These are phyloP conservation scores for Yamagishiella unicocca DNA, from an alignment of 139 green algal genomes.

Conservation along the genomic window DNA sequence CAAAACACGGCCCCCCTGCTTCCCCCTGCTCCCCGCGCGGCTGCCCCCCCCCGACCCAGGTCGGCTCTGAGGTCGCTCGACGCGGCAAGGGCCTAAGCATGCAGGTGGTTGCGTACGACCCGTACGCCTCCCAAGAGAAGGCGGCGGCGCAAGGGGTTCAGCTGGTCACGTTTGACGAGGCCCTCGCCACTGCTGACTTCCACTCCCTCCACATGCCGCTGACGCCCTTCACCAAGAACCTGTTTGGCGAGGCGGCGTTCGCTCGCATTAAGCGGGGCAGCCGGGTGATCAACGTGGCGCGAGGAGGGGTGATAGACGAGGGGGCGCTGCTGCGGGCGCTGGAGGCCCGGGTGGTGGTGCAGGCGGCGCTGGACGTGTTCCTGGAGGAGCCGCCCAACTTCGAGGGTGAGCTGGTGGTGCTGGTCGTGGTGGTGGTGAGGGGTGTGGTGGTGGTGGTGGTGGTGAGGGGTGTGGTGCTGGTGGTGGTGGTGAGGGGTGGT, in stretches of 20 bases:
- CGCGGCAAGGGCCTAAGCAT: constrained; percentile 92
- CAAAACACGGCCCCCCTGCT: not conserved
- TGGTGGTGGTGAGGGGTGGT: too few relatives aligned
- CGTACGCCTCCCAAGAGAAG: constrained; percentile 85
- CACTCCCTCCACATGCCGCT: constrained; percentile 94
- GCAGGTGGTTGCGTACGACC: constrained; percentile 92
- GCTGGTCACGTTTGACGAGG: constrained; percentile 92
- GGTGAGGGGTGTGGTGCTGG: too few relatives aligned
- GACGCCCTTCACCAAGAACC: constrained; percentile 73
- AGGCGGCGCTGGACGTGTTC: constrained; percentile 95
- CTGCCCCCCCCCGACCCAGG: constrained; percentile 51
- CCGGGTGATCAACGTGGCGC: constrained; percentile 95
- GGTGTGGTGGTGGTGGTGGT: too few relatives aligned
- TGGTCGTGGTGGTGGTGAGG: too few relatives aligned
- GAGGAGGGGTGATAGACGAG: constrained; percentile 96
- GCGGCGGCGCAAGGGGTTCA: constrained; percentile 24
- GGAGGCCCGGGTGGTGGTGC: constrained; percentile 76
- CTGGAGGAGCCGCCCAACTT: constrained; percentile 84
- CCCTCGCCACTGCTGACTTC: constrained; percentile 84
- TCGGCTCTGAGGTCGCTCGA: constrained; percentile 92
- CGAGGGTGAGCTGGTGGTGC: constrained; percentile 10
- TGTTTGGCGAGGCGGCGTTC: constrained; percentile 93
- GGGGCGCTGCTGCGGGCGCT: constrained; percentile 84
- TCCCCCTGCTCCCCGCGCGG: not conserved
- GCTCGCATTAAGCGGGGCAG: constrained; percentile 89